A percentile compares a stretch with the other conserved stretches of the same genome.
Conservation (phyloP, 805 yeast genomes). For the Metschnikowia orientalis region DNA sequence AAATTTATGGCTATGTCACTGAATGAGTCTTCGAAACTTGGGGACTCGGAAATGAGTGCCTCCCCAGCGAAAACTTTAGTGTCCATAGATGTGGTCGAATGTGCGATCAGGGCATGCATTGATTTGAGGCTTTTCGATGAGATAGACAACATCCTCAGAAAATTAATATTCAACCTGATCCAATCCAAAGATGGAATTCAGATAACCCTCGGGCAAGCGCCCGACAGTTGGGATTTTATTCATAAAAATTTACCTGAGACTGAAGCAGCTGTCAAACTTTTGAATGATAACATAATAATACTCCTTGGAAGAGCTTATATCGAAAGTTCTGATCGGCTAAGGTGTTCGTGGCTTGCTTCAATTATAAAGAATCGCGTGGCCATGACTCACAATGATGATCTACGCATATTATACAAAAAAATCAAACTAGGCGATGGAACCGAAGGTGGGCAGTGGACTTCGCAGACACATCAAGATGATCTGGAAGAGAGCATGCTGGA, state of each 20-base stretch:
- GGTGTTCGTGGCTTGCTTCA: conserved; percentile 16
- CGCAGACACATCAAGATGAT: no score
- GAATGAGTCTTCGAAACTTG: no score
- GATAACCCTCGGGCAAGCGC: not conserved
- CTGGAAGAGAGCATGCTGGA: no score
- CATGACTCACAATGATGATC: no score
- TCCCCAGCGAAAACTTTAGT: conserved; percentile 7
- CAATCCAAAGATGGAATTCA: conserved; percentile 8
- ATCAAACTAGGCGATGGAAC: no score
- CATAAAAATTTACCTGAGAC: conserved; percentile 1
- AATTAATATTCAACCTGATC: conserved; percentile 21
- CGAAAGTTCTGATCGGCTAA: conserved; percentile 5
- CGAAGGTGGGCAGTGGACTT: no score
- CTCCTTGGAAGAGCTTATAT: conserved; percentile 12
- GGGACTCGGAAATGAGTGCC: conserved; percentile 13
- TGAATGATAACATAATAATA: conserved; percentile 9
- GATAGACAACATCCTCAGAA: conserved; percentile 32
- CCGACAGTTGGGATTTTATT: not conserved
- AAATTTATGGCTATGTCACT: conserved; percentile 27
- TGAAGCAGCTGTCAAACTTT: conserved; percentile 4
- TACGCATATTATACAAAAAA: no score
- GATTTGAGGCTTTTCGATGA: conserved; percentile 23
- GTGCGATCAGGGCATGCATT: conserved; percentile 28
- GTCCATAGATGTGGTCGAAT: conserved; percentile 20
- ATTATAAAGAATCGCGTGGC: conserved; percentile 1